phyloP scores from a whole-genome alignment of 1,284 basidiomycete genomes.

The Ganoderma multipileum region DNA sequence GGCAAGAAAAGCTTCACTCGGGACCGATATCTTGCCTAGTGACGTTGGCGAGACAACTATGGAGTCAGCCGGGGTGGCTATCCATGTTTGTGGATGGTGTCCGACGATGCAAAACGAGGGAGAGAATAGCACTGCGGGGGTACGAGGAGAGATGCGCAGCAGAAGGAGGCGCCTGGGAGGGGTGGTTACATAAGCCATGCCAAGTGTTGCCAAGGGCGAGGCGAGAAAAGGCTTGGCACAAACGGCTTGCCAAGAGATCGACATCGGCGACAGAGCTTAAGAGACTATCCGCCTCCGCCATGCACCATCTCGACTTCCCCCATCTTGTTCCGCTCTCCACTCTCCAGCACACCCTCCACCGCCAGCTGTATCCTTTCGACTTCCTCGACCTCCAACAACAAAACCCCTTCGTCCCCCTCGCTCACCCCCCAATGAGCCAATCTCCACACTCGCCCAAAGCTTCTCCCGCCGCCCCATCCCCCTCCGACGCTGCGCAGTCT shows the following conservation, averaged over 20 bases:
- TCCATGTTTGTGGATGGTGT: not conserved
- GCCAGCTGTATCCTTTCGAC: constrained; percentile 38
- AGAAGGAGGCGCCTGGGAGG: not conserved
- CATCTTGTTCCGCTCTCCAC: constrained; percentile 41
- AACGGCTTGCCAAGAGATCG: constrained; percentile 37
- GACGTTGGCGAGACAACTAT: not conserved
- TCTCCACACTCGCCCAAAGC: constrained; percentile 26
- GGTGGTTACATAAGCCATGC: constrained; percentile 25
- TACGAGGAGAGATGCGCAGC: not conserved
- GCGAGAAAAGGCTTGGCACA: constrained; percentile 33
- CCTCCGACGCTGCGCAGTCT: constrained; percentile 26
- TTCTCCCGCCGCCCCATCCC: constrained; percentile 23
- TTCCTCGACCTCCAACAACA: constrained; percentile 17
- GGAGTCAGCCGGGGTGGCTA: not conserved
- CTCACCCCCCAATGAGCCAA: constrained; percentile 25
- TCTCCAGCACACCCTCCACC: constrained; percentile 40
- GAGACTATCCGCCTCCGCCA: constrained; percentile 30
- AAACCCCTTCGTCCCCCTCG: constrained; percentile 13
- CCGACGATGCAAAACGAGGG: not conserved
- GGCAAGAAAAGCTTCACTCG: not conserved
- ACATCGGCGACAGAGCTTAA: constrained; percentile 36
- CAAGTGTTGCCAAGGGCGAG: constrained; percentile 28
- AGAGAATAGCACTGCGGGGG: not conserved
- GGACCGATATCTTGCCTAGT: not conserved
- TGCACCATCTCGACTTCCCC: constrained; percentile 33